Evolutionary conservation across 75 land plant genomes (phyloP).

Genomic region (Gnetum montanum): DNA sequence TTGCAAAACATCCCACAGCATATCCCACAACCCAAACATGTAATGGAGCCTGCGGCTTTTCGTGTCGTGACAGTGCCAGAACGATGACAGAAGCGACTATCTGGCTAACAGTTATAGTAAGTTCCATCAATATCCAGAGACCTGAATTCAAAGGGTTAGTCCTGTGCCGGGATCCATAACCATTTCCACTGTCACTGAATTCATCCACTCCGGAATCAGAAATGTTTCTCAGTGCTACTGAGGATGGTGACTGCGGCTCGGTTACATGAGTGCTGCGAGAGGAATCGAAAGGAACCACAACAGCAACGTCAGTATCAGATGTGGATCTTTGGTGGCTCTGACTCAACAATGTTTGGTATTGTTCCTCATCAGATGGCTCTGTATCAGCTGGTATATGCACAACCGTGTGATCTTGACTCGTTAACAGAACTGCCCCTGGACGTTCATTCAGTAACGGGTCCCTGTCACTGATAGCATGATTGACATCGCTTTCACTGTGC

Average conservation of each 20-base stretch:
- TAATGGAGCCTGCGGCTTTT: constrained; percentile 68
- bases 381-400: constrained; percentile 7
- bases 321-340: constrained; percentile 17
- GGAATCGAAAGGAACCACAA: constrained; percentile 1
- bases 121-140: constrained; percentile 76
- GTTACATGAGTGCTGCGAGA: constrained; percentile 13
- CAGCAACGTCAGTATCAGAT: constrained; percentile 9
- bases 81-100: constrained; percentile 80
- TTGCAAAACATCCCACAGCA: constrained; percentile 80
- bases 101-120: constrained; percentile 68
- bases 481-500: constrained; percentile 9
- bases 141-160: constrained; percentile 80
- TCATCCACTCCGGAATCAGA: constrained; percentile 15
- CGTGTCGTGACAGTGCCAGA: constrained; percentile 64
- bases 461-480: constrained; percentile 12
- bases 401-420: constrained; percentile 23
- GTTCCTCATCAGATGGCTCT: not conserved
- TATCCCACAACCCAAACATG: constrained; percentile 81
- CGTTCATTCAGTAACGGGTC: constrained; percentile 42
- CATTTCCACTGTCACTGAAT: constrained; percentile 19
- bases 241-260: constrained; percentile 6
- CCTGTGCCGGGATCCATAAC: constrained; percentile 32
- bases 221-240: constrained; percentile 6
- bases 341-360: constrained; percentile 8
- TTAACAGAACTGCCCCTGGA: not conserved